Evolutionary conservation across 345 rosid species (phyloP), one percentile per base, ranked within the genome.

Genomic region (Citropsis articulata): DNA sequence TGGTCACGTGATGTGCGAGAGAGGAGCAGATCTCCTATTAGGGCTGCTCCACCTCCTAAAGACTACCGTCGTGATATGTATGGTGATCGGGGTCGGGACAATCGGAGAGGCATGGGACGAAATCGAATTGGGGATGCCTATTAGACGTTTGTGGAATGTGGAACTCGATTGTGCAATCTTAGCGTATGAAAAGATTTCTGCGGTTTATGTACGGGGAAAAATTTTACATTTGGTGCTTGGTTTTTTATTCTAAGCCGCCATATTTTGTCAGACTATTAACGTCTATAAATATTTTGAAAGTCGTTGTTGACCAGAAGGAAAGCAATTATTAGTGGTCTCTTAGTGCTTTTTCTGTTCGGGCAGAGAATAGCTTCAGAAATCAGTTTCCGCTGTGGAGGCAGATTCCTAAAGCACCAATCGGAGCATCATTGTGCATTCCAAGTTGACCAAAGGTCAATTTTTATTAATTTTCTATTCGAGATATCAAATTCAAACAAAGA

Each of bases 1-100:
- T 91, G 98, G 98, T 86, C 83, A 27, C 89, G 84, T 1, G 86
- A 88, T 66, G 18, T 84, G 53, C 92, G 97, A 81, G 97, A 91
- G 80, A 90, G 98, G 84, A 93, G 94, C 84, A 88, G 97, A 64
- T 92, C 98, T 0, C 98, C 96, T 0, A 9, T 86, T 53, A 89
- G 94, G 77, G 91, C 85, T 9, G 83, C 38, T 18, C 89, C 76
- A 1, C 87, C 85, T 33, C 80, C 79, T 2, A 91, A 86, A 75
- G 91, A 87, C 65, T 85, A 85, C 72, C 90, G 85, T 7, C 90
- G 89, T 36, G 94, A 92, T 40, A 67, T 85, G 78, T 85, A 84
- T 75, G 42, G 90, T 80, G 93, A 86, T 9, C 81, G 91, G 28
- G 91, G 87, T 69, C 85, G 91, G 64, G 93, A 88, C 7, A 93